A percentile compares a stretch with the other conserved stretches of the same genome.
phyloP scores from a whole-genome alignment of 1,139 yeast genomes.

The Candida dubliniensis region DNA sequence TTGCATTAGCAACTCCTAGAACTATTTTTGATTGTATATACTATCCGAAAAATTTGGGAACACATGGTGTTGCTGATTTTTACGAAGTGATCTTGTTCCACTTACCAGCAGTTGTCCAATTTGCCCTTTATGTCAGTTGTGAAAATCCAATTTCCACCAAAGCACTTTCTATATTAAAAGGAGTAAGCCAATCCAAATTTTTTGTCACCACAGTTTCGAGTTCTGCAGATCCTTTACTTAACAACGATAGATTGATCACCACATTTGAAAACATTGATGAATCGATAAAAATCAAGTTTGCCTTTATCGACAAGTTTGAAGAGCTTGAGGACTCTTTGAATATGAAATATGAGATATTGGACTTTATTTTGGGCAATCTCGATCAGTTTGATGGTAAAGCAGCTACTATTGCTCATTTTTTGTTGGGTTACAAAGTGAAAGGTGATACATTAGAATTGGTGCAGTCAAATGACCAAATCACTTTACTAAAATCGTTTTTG shows the following conservation, averaged over 20 bases:
- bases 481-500: conserved; percentile 58
- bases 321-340: conserved; percentile 36
- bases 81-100: conserved; percentile 72
- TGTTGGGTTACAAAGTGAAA: conserved; percentile 62
- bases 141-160: conserved; percentile 50
- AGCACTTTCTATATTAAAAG: conserved; percentile 55
- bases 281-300: conserved; percentile 62
- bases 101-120: conserved; percentile 64
- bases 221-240: conserved; percentile 40
- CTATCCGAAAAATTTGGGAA: conserved; percentile 53
- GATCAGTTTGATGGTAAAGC: conserved; percentile 35
- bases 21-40: conserved; percentile 52
- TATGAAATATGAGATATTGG: conserved; percentile 58
- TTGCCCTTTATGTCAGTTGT: conserved; percentile 70
- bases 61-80: conserved; percentile 63
- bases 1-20: conserved; percentile 25
- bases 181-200: conserved; percentile 49
- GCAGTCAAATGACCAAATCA: conserved; percentile 23
- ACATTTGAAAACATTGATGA: conserved; percentile 76
- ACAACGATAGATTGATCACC: conserved; percentile 66
- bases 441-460: conserved; percentile 31
- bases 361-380: conserved; percentile 57
- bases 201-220: conserved; percentile 38
- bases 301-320: conserved; percentile 73
- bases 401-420: conserved; percentile 66